Base-by-base conservation (phyloP, 2,329 filamentous ascomycete genomes). In the Ceratocystis huliohia region DNA sequence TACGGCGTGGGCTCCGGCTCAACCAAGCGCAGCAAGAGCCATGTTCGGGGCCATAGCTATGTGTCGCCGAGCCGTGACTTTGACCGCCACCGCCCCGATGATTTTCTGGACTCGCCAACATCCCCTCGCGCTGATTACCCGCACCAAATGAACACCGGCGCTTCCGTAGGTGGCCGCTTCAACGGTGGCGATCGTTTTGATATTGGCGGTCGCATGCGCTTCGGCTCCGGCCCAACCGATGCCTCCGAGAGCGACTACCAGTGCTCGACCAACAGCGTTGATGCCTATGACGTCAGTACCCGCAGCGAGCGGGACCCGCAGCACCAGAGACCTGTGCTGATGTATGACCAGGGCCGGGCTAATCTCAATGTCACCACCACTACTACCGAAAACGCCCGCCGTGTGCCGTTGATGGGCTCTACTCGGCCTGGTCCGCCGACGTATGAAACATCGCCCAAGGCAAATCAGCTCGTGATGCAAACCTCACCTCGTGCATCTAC, bases 281-380 rank as follows among this genome's bases (percentile, higher is more conserved):
- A 61, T 20, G 33, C 10, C 37, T 59, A 59, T 44, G 63, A 65
- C 10, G 33, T 45, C 8, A 37, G n/a, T 20, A 17, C 53, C 25
- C 63, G 50, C 30, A 41, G 30, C 22, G 63, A 61, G 10, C 50
- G 53, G 7, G 63, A 65, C 28, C 25, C 48, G 30, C 37, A 59
- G 17, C 53, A 65, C 63, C 63, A 65, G 37, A 50, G 63, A 13
- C 63, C 63, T 10, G 53, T 45, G 44, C 28, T 65, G 22, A 30
- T 59, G 37, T 65, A 65, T 30, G 63, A 65, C 50, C 63, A 65
- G 30, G 48, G 25, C 33, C 63, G 63, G 8, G 50, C 37, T 8
- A 46, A 57, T 41, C 50, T 65, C 50, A 45, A 65, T 57, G 61
- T 63, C n/a, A 50, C 33, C 28, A 63, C 61, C 25, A 57, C 25